These are phyloP conservation scores for Sordariomycetes sp. DNA, from an alignment of 2,329 filamentous ascomycete species.

Conservation along the genomic window DNA sequence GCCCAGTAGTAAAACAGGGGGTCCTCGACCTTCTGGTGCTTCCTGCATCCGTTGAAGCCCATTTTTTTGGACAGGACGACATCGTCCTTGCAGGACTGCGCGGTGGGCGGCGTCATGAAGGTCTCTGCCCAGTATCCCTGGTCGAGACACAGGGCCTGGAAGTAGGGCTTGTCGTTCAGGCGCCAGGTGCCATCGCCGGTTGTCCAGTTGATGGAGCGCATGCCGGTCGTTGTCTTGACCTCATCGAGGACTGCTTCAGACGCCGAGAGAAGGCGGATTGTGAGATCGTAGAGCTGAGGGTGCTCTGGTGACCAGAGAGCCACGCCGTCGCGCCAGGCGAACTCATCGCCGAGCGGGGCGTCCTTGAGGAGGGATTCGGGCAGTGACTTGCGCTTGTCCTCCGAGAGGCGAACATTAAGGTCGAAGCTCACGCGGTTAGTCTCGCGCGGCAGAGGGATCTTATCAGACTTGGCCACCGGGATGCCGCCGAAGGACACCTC, in stretches of 20 bases:
- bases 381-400: slow-evolving; percentile 27
- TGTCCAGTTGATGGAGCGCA: slow-evolving; percentile 51
- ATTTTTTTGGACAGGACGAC: slow-evolving; percentile 48
- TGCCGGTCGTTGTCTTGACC: slow-evolving; percentile 50
- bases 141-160: slow-evolving; percentile 51
- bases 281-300: slow-evolving; percentile 46
- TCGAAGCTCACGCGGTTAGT: slow-evolving; percentile 36
- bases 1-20: slow-evolving; percentile 53
- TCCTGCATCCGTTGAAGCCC: slow-evolving; percentile 57
- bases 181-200: slow-evolving; percentile 48
- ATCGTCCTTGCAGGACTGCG: slow-evolving; percentile 35
- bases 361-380: slow-evolving; percentile 20
- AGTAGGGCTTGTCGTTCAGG: slow-evolving; percentile 48
- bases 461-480: slow-evolving; percentile 31
- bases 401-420: slow-evolving; percentile 36
- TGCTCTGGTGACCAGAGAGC: slow-evolving; percentile 54
- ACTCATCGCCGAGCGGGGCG: slow-evolving; percentile 24
- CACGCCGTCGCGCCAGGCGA: slow-evolving; percentile 42
- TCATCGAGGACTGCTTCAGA: slow-evolving; percentile 37
- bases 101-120: slow-evolving; percentile 46
- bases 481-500: slow-evolving; percentile 41
- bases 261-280: slow-evolving; percentile 39
- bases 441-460: slow-evolving; percentile 35
- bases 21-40: slow-evolving; percentile 57
- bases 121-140: slow-evolving; percentile 57